phyloP scores from a whole-genome alignment of 164 flowering plant species.

The Tetrastigma voinierianum region DNA sequence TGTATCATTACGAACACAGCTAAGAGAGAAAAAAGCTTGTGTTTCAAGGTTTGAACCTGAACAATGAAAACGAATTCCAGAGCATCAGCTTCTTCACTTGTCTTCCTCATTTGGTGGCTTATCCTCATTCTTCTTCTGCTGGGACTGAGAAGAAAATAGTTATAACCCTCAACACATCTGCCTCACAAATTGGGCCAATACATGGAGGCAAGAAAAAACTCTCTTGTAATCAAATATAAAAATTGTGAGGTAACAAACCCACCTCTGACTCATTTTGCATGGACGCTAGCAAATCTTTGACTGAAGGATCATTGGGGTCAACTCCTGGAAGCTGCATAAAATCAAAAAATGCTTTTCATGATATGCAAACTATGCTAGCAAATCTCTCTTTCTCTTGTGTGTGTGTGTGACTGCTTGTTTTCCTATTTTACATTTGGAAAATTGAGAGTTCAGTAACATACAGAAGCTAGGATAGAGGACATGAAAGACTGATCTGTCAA shows the following conservation, averaged over 20 bases:
- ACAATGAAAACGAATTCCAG: background rate
- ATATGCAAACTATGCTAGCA: too few relatives aligned
- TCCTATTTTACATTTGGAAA: too few relatives aligned
- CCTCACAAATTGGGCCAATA: background rate
- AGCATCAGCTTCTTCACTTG: constrained; percentile 20
- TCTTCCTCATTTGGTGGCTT: constrained; percentile 41
- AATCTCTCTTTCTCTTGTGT: too few relatives aligned
- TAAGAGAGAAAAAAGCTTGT: background rate
- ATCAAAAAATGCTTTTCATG: background rate
- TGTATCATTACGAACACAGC: background rate
- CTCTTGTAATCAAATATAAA: background rate
- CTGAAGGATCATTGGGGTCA: constrained; percentile 88
- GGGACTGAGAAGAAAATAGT: constrained; percentile 3
- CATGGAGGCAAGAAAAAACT: background rate
- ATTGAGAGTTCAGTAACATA: constrained; percentile 23
- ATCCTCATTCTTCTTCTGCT: constrained; percentile 54
- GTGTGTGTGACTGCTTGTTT: too few relatives aligned
- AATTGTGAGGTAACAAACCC: constrained; percentile 19
- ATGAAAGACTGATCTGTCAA: constrained; percentile 77
- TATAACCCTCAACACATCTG: background rate
- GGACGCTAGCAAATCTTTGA: constrained; percentile 86
- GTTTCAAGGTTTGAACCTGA: constrained; percentile 9
- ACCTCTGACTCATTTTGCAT: constrained; percentile 82
- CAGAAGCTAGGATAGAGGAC: constrained; percentile 80
- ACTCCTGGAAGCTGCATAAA: constrained; percentile 90